Evolutionary conservation across 257 asterid species (phyloP), one percentile per base, ranked within the genome.

Genomic region (Ballota nigra): DNA sequence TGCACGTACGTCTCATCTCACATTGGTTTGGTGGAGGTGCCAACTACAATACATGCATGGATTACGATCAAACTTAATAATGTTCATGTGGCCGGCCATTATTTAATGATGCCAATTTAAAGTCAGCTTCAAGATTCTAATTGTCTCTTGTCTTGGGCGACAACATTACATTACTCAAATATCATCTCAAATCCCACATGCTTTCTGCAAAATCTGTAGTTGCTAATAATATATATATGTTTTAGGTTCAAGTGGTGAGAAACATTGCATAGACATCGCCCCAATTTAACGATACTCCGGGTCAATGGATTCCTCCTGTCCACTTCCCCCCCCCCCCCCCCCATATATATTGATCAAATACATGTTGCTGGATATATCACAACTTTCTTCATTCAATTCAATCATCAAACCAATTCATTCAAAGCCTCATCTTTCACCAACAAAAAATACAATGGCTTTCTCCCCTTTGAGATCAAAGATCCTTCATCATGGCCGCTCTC

Each of bases 401-500:
- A 53, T 53, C 60, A 24, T 49, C 57, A 8, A 18, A 41, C 9
- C n/a, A 3, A 0, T 36, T 31, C 61, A 22, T 18, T 68, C 70
- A 11, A 16, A 59, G 58, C 55, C 43, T 68, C 60, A 41, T 8
- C 33, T 56, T 73, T 52, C 69, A 66, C 53, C 57, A 10, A n/a
- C 1, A 60, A 15, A 11, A 61, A 6, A 6, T 33, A 33, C 38
- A 77, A 82, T 82, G 86, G 82, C 83, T 69, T 57, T 78, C 29
- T 20, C 2, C 1, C 84, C 88, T 70, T 68, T 76, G 81, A 81
- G 79, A 2, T 45, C 77, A 0, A 81, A 81, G 73, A 26, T 76
- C 78, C 29, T 26, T 26, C 76, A 72, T 12, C 83, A 82, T 57
- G 80, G 82, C 60, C 86, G 78, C 52, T 82, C 86, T 65, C 65